Conservation (phyloP, 225 moss, liverwort and hornwort genomes). For the Physcomitrium patens region DNA sequence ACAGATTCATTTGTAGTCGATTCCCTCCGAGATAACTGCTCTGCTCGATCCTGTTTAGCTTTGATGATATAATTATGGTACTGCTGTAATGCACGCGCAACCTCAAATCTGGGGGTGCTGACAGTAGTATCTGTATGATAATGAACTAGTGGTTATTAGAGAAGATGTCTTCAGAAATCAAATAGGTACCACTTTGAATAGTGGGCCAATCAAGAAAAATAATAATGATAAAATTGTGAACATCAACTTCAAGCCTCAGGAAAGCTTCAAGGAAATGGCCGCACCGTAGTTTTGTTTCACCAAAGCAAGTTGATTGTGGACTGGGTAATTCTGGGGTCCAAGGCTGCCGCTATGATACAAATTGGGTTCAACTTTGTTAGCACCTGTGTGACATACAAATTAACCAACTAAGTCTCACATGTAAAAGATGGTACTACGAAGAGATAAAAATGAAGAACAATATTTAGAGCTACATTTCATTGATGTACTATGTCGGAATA, state of each 20-base stretch:
- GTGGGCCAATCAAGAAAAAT: not conserved
- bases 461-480: not conserved
- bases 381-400: slow-evolving; percentile 21
- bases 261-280: not conserved
- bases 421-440: not conserved
- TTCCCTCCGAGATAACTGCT: slow-evolving; percentile 27
- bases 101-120: slow-evolving; percentile 36
- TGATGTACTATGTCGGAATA: not conserved
- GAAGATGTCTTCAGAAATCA: not conserved
- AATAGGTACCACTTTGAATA: not conserved
- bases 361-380: slow-evolving; percentile 21
- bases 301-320: slow-evolving; percentile 20
- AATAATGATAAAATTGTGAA: not conserved
- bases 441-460: not conserved
- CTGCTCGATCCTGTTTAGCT: slow-evolving; percentile 38
- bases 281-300: slow-evolving; percentile 33
- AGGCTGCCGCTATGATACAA: not conserved
- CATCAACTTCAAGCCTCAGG: not conserved
- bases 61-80: slow-evolving; percentile 32
- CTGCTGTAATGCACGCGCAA: slow-evolving; percentile 36
- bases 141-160: not conserved
- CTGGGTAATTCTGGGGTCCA: slow-evolving; percentile 11
- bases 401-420: slow-evolving; percentile 1
- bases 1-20: slow-evolving; percentile 14
- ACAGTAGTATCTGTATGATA: slow-evolving; percentile 48